phyloP scores from a whole-genome alignment of 306 rosid species.

The Notholithocarpus densiflorus region DNA sequence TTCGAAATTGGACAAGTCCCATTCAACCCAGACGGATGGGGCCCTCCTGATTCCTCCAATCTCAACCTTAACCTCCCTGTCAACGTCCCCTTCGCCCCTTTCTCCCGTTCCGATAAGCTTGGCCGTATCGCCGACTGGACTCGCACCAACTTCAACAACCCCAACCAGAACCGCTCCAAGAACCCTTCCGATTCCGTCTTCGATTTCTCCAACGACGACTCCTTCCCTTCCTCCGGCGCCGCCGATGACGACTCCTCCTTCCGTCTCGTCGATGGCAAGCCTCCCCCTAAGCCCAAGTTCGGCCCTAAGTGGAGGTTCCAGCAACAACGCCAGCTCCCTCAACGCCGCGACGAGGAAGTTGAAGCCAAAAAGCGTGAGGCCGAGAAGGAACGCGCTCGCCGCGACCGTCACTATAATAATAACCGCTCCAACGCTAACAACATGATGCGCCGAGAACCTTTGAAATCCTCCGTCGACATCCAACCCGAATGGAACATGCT shows the following conservation, averaged over 20 bases:
- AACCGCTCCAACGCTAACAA: conserved; percentile 73
- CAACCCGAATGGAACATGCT: conserved; percentile 98
- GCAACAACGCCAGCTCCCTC: conserved; percentile 78
- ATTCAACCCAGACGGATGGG: conserved; percentile 87
- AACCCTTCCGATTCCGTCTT: conserved; percentile 76
- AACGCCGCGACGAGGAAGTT: conserved; percentile 89
- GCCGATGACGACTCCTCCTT: conserved; percentile 61
- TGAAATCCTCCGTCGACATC: conserved; percentile 81
- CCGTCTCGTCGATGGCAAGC: conserved; percentile 86
- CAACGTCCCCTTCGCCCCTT: conserved; percentile 84
- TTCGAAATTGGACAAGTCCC: conserved; percentile 79
- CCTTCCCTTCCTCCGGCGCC: conserved; percentile 57
- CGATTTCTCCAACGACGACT: conserved; percentile 81
- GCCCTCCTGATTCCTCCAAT: conserved; percentile 57
- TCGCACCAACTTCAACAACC: conserved; percentile 63
- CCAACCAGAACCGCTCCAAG: conserved; percentile 57
- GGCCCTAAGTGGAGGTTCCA: conserved; percentile 91
- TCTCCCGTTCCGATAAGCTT: conserved; percentile 83
- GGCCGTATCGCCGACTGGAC: conserved; percentile 96
- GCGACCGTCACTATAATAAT: conserved; percentile 70
- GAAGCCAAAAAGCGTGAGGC: conserved; percentile 82
- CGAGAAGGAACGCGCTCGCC: conserved; percentile 90
- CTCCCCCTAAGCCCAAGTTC: conserved; percentile 79
- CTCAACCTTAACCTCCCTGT: conserved; percentile 47
- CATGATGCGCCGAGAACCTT: conserved; percentile 66